Evolutionary conservation across 768 basidiomycete species (phyloP).

Genomic region (Pleurotus sapidus): DNA sequence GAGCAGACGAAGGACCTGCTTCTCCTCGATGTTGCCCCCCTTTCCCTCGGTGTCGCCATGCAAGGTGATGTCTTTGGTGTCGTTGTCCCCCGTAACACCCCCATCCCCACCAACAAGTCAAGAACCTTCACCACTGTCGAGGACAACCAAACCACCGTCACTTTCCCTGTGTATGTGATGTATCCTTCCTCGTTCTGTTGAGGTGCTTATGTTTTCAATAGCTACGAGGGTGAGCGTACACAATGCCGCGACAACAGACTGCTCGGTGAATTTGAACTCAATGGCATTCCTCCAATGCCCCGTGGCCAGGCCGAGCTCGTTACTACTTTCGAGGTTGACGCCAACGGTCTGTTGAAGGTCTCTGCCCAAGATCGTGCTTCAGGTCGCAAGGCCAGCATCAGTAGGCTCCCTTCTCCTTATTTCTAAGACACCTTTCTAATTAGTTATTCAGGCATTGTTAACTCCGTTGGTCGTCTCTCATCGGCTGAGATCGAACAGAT

Average conservation of each 20-base stretch:
- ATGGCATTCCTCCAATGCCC: slow-evolving; percentile 98
- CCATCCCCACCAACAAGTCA: slow-evolving; percentile 99
- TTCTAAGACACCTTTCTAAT: slow-evolving; percentile 7
- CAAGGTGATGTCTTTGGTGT: slow-evolving; percentile 99
- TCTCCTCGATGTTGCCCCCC: slow-evolving; percentile 89
- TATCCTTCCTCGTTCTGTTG: neutral
- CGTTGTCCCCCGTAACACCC: slow-evolving; percentile 98
- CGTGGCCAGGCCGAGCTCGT: slow-evolving; percentile 99
- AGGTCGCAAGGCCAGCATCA: slow-evolving; percentile 98
- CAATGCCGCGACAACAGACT: slow-evolving; percentile 99
- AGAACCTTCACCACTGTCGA: slow-evolving; percentile 99
- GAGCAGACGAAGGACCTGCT: slow-evolving; percentile 97
- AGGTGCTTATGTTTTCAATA: slow-evolving; percentile 21
- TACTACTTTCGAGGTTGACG: slow-evolving; percentile 99
- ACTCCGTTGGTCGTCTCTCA: slow-evolving; percentile 98
- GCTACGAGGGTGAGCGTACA: slow-evolving; percentile 99
- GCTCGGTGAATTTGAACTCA: slow-evolving; percentile 99
- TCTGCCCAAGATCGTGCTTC: slow-evolving; percentile 98
- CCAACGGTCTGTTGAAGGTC: slow-evolving; percentile 98
- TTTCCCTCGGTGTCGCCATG: slow-evolving; percentile 98
- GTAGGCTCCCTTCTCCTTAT: slow-evolving; percentile 41
- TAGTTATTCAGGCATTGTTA: slow-evolving; percentile 75
- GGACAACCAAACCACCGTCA: slow-evolving; percentile 99
- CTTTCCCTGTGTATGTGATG: slow-evolving; percentile 88
- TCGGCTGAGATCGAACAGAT: slow-evolving; percentile 98